Evolutionary conservation across 345 rosid genomes (phyloP), one percentile per base, ranked within the genome.

Genomic region (Cardiospermum halicacabum): DNA sequence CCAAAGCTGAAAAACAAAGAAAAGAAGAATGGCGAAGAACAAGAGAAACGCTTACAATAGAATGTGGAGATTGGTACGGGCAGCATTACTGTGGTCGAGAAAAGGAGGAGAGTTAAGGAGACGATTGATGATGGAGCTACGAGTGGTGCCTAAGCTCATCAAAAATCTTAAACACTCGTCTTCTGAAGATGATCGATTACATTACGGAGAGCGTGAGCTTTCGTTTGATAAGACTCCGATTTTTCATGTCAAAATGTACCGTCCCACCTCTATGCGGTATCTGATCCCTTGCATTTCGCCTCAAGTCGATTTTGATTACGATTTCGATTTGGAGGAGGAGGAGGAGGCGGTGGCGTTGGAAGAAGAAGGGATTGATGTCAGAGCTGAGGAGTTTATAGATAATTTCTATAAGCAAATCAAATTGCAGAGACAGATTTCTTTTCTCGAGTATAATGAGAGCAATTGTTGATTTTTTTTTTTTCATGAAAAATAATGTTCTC

Each of bases 331-430:
- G 37, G 58, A 75, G 30, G 71, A 19, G 10, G 69, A 74, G n/a
- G 69, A 71, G 57, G 82, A 69, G 32, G 73, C 54, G 21, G 66
- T 37, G 9, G 63, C 49, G 0, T 64, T 12, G 2, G 85, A 84
- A 64, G 96, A 84, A 53, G 79, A 79, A 68, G 97, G 79, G 58
- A 85, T 94, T 58, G 97, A 94, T 69, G 63, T 67, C 59, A 84
- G 82, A 74, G 99, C 99, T 0, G 99, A 87, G 74, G 79, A 82
- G 87, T 94, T 94, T 67, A 94, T 91, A 56, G 87, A 89, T 21
- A 74, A 80, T 43, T 90, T 94, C 76, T 78, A 84, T 51, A 66
- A 78, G 68, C 89, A 89, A 68, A 82, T 94, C 66, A 94, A 80
- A 83, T 78, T 91, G 67, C 97, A 91, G 69, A 81, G 96, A 56